Evolutionary conservation across 768 basidiomycete genomes (phyloP).

Genomic region (Tephrocybe sp.): DNA sequence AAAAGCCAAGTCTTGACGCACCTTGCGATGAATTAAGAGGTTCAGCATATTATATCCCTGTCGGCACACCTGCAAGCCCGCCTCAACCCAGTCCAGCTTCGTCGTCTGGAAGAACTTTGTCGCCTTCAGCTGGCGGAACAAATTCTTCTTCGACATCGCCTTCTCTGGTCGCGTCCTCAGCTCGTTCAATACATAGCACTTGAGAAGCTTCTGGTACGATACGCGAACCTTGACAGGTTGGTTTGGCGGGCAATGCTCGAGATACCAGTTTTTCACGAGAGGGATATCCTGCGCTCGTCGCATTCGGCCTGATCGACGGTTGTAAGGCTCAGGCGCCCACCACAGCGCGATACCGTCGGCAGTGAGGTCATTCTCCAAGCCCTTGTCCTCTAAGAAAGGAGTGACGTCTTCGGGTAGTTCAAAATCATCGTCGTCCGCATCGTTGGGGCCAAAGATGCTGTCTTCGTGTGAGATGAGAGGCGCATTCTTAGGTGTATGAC

Average conservation of each 20-base stretch:
- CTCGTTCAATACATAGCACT: conserved; percentile 95
- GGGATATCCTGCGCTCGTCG: conserved; percentile 94
- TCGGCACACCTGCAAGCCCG: conserved; percentile 95
- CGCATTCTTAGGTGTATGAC: conserved; percentile 78
- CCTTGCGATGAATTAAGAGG: conserved; percentile 97
- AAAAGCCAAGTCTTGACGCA: conserved; percentile 23
- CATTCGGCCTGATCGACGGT: conserved; percentile 88
- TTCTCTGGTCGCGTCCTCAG: conserved; percentile 87
- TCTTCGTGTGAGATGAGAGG: conserved; percentile 90
- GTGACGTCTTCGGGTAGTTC: conserved; percentile 74
- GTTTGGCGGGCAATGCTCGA: conserved; percentile 96
- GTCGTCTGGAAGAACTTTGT: conserved; percentile 99
- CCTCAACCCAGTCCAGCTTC: conserved; percentile 98
- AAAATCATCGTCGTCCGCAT: conserved; percentile 83
- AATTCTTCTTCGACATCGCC: conserved; percentile 96
- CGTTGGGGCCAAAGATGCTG: conserved; percentile 86
- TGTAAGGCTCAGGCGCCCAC: conserved; percentile 98
- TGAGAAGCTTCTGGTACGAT: conserved; percentile 97
- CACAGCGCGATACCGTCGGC: conserved; percentile 97
- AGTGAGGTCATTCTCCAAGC: conserved; percentile 86
- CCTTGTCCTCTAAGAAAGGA: conserved; percentile 80
- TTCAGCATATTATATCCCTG: conserved; percentile 99
- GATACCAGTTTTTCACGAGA: conserved; percentile 96
- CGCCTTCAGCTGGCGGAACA: conserved; percentile 95
- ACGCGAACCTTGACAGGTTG: conserved; percentile 98